Conservation (phyloP, 1,139 yeast genomes). For the Yamadazyma epiphylla region DNA sequence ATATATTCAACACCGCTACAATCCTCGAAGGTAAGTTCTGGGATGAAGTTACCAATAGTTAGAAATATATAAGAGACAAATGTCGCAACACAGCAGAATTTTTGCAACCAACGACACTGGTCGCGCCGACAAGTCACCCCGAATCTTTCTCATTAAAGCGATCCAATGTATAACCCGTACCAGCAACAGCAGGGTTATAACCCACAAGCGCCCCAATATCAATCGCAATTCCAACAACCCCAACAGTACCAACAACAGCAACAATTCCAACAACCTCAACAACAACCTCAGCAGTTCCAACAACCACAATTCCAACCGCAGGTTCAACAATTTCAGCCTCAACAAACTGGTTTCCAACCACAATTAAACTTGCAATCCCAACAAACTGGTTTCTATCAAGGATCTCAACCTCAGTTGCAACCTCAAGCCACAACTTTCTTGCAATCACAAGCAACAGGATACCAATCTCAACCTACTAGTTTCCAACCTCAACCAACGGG, state of each 20-base stretch:
- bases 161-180: conserved; percentile 42
- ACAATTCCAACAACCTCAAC: conserved; percentile 1
- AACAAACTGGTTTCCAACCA: conserved; percentile 20
- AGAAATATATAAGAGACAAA: too few relatives aligned
- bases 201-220: conserved; percentile 24
- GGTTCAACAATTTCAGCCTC: conserved; percentile 28
- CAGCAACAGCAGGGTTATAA: conserved; percentile 34
- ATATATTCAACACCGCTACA: conserved; percentile 57
- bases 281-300: conserved; percentile 14
- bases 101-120: too few relatives aligned
- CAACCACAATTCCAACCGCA: conserved; percentile 7
- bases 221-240: conserved; percentile 6
- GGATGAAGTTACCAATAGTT: conserved; percentile 38
- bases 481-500: conserved; percentile 20
- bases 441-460: conserved; percentile 13
- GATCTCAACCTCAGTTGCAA: conserved; percentile 18
- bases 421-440: conserved; percentile 37
- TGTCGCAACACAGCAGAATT: too few relatives aligned
- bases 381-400: conserved; percentile 10
- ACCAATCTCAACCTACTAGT: conserved; percentile 16
- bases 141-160: neutral
- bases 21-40: conserved; percentile 62
- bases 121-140: too few relatives aligned
- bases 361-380: conserved; percentile 11
- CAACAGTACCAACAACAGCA: conserved; percentile 21